Evolutionary conservation across 2,329 filamentous ascomycete genomes (phyloP), one percentile per base, ranked within the genome.

Genomic region (Whalleya microplaca): DNA sequence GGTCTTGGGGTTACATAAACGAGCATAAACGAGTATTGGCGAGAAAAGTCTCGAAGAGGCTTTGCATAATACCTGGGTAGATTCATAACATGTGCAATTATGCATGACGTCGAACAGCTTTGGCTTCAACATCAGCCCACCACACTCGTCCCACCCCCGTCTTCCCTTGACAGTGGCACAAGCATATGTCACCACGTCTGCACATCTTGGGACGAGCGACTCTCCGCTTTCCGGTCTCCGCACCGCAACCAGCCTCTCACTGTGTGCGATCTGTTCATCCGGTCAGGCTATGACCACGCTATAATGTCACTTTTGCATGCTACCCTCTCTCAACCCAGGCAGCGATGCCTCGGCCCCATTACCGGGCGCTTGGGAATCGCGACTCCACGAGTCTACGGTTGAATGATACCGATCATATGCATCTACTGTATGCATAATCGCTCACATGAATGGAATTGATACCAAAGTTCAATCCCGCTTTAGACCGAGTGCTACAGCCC

Each of bases 291-390:
- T 61, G 27, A 63, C 60, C 60, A 63, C 60, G 60, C 52, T 61
- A 63, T 63, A 63, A 54, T 63, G 60, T 63, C 58, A 63, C 54
- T 56, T 48, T 58, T 59, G 59, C 59, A 60, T 51, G 59, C 59
- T 59, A 40, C 53, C 57, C 51, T 51, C 16, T 29, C 9, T 42
- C 45, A 32, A 37, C 32, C 32, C 32, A 37, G 32, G 32, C 23
- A 27, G 21, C 40, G 40, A 41, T 18, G 45, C 41, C 18, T 43
- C 46, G 48, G 56, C 45, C 47, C 59, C 55, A 50, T 56, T 49
- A 21, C 59, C 59, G 47, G 43, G 44, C 41, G 42, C 21, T 47
- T 53, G n/a, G 52, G 54, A 32, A 42, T 60, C 60, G 60, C 55
- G 47, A 50, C 45, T 53, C 55, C 47, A 55, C 60, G 57, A 7